These are phyloP conservation scores for Mikania micrantha DNA, from an alignment of 129 eudicot genomes.

Conservation along the genomic window DNA sequence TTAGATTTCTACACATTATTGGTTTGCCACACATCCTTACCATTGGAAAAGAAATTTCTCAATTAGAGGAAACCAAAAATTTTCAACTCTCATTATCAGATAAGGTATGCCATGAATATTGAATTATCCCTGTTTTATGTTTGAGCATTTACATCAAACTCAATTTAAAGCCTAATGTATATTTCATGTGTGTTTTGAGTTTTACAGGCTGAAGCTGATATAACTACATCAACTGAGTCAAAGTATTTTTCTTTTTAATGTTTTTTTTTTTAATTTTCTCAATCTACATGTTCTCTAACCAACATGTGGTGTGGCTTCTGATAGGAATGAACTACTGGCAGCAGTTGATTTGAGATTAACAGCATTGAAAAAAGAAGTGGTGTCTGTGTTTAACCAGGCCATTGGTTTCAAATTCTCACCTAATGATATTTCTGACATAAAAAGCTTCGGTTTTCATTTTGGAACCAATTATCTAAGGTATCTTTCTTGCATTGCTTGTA, in stretches of 20 bases:
- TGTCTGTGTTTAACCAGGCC: slow-evolving; percentile 46
- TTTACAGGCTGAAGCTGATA: slow-evolving; percentile 44
- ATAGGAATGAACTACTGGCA: slow-evolving; percentile 69
- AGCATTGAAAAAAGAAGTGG: slow-evolving; percentile 52
- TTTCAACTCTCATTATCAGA: slow-evolving; percentile 58
- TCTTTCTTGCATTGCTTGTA: background rate
- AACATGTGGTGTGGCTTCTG: slow-evolving; percentile 21
- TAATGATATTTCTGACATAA: slow-evolving; percentile 42
- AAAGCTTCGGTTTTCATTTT: slow-evolving; percentile 58
- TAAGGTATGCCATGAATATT: slow-evolving; percentile 41
- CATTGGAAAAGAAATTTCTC: slow-evolving; percentile 56
- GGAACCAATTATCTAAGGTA: slow-evolving; percentile 66
- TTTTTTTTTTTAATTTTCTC: background rate
- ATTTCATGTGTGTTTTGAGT: slow-evolving; percentile 12
- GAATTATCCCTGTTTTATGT: background rate
- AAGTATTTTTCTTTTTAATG: slow-evolving; percentile 40
- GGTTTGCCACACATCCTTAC: slow-evolving; percentile 43
- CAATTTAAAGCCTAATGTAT: slow-evolving; percentile 6
- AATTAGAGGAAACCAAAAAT: slow-evolving; percentile 60
- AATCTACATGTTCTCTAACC: slow-evolving; percentile 11
- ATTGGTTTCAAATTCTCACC: slow-evolving; percentile 43
- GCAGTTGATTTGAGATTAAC: slow-evolving; percentile 73
- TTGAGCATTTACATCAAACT: slow-evolving; percentile 20
- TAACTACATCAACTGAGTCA: slow-evolving; percentile 49
- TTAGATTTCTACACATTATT: slow-evolving; percentile 62